Percentiles rank a stretch among this genome's conserved stretches.
These are phyloP conservation scores for Eimeria zaria DNA, from an alignment of 169 alveolate genomes.

Conservation along the genomic window DNA sequence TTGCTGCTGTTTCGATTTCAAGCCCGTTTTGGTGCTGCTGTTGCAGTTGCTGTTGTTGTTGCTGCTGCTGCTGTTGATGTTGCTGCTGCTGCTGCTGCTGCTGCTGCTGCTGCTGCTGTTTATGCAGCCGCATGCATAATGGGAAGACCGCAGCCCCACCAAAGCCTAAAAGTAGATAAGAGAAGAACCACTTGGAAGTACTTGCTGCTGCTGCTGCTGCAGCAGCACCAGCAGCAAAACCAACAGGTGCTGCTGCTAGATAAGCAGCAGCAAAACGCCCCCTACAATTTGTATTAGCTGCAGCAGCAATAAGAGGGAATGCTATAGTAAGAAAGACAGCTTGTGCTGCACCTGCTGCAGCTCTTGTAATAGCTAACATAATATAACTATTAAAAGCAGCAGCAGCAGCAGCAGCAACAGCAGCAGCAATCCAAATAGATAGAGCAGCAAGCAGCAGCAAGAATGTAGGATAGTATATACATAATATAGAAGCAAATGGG, in stretches of 20 bases:
- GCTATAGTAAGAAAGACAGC: not conserved
- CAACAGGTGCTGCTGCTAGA: slow-evolving; percentile 9
- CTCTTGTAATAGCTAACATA: not conserved
- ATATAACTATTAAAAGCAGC: not conserved
- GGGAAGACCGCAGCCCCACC: slow-evolving; percentile 6
- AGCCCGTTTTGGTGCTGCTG: not conserved
- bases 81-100: not conserved
- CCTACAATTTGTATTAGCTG: not conserved
- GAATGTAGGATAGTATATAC: not conserved
- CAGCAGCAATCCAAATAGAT: not conserved
- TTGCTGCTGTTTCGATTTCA: no score
- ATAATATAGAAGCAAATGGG: not conserved
- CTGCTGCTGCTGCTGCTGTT: slow-evolving; percentile 44
- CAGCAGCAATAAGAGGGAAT: slow-evolving; percentile 5
- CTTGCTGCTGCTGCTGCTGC: slow-evolving; percentile 48
- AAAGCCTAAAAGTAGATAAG: not conserved
- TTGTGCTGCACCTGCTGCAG: slow-evolving; percentile 49
- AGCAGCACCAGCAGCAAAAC: slow-evolving; percentile 22
- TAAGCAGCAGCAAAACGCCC: not conserved
- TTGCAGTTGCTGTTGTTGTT: not conserved
- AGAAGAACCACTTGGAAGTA: not conserved
- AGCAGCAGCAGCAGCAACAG: slow-evolving; percentile 22
- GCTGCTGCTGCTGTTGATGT: not conserved
- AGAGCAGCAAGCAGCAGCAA: not conserved
- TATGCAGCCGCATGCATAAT: not conserved